These are phyloP conservation scores for Leccinellum rugosiceps DNA, from an alignment of 768 basidiomycete species.

Conservation along the genomic window DNA sequence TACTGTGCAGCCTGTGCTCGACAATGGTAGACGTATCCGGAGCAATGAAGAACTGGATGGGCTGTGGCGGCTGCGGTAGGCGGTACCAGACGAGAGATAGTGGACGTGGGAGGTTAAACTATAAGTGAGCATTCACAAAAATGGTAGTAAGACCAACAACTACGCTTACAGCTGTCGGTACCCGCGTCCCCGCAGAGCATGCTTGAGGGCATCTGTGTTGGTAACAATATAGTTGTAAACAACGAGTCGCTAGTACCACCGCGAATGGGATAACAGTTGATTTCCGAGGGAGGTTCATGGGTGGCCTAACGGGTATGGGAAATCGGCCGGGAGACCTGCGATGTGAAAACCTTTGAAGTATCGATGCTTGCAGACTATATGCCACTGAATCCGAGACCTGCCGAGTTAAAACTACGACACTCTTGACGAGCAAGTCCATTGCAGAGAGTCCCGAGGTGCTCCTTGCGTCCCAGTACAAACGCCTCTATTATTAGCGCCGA, in stretches of 20 bases:
- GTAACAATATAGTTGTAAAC: conserved; percentile 99
- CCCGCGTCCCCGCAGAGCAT: conserved; percentile 93
- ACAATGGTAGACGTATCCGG: conserved; percentile 95
- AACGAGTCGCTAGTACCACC: conserved; percentile 69
- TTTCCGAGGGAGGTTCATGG: conserved; percentile 82
- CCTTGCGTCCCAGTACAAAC: conserved; percentile 78
- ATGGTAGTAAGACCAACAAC: not conserved
- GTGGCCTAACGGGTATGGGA: conserved; percentile 99
- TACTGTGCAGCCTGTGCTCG: conserved; percentile 82
- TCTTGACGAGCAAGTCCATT: conserved; percentile 93
- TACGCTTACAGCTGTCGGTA: conserved; percentile 52
- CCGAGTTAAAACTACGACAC: conserved; percentile 98
- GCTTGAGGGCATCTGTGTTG: conserved; percentile 82
- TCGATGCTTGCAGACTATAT: too few species aligned
- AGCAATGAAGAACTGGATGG: conserved; percentile 99
- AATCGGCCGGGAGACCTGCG: conserved; percentile 94
- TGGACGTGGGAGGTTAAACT: conserved; percentile 47
- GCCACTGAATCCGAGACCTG: too few species aligned
- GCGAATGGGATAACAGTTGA: conserved; percentile 94
- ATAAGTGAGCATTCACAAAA: conserved; percentile 1
- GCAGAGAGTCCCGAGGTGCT: conserved; percentile 86
- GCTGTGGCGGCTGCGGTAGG: conserved; percentile 67
- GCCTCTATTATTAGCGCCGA: too few species aligned
- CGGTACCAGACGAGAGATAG: conserved; percentile 66
- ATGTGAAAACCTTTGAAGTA: conserved; percentile 71